Percentiles rank a stretch among this genome's conserved stretches.
Conservation (phyloP, 1,284 basidiomycete genomes). For the Coniferiporia weirii region DNA sequence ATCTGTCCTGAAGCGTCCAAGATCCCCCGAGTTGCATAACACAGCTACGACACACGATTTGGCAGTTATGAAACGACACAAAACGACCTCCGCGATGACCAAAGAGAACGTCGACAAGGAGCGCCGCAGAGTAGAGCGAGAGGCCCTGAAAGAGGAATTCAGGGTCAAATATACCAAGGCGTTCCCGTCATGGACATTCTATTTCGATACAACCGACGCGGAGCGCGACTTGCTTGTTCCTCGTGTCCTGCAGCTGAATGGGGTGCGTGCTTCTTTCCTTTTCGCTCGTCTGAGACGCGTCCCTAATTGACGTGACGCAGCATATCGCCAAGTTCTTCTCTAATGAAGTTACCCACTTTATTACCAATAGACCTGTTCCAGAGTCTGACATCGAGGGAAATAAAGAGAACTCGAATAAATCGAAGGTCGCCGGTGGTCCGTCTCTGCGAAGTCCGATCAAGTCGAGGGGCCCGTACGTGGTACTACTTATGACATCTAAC, state of each 20-base stretch:
- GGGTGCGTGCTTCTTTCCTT: conserved; percentile 49
- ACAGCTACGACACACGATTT: conserved; percentile 1
- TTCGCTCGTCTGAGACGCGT: conserved; percentile 7
- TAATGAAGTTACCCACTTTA: conserved; percentile 79
- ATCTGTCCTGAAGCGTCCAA: conserved; percentile 19
- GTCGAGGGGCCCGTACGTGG: conserved; percentile 49
- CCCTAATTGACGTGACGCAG: conserved; percentile 34
- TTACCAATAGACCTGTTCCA: conserved; percentile 56
- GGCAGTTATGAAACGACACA: conserved; percentile 3
- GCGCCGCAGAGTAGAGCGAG: conserved; percentile 42
- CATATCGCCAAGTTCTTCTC: conserved; percentile 84
- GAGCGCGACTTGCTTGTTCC: conserved; percentile 43
- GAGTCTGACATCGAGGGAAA: conserved; percentile 39
- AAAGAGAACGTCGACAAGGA: conserved; percentile 29
- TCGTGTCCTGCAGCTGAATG: conserved; percentile 62
- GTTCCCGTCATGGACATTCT: conserved; percentile 82
- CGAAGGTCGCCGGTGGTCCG: conserved; percentile 23
- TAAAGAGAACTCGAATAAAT: conserved; percentile 57
- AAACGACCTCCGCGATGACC: neutral
- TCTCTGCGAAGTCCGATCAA: conserved; percentile 62
- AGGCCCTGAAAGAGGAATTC: conserved; percentile 68
- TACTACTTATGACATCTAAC: conserved; percentile 9
- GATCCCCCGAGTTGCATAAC: conserved; percentile 19
- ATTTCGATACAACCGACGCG: conserved; percentile 71
- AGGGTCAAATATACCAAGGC: conserved; percentile 78